These are phyloP conservation scores for Trypanosomatidae sp. DNA, from an alignment of 208 protist genomes.

Conservation along the genomic window DNA sequence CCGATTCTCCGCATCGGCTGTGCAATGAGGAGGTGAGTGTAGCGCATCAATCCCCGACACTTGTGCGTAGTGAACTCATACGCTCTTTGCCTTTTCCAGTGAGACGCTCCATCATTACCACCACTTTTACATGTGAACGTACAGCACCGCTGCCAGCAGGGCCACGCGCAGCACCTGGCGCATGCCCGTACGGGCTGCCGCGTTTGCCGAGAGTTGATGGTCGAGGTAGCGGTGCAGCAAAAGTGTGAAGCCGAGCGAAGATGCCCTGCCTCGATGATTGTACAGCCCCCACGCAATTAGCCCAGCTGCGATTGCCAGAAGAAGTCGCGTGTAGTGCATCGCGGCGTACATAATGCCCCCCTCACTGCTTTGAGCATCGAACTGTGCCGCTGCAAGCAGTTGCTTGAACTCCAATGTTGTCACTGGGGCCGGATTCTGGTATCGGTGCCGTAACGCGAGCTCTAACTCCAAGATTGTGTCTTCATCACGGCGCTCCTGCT, in stretches of 20 bases:
- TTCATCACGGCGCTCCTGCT: slow-evolving; percentile 62
- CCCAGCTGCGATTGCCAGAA: slow-evolving; percentile 1
- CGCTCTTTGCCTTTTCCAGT: too few relatives aligned
- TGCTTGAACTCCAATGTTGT: slow-evolving; percentile 10
- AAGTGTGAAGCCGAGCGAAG: slow-evolving; percentile 42
- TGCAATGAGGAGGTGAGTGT: neutral
- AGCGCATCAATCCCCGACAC: neutral
- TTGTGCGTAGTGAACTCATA: too few relatives aligned
- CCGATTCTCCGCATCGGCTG: neutral
- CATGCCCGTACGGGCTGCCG: slow-evolving; percentile 29
- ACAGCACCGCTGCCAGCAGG: slow-evolving; percentile 37
- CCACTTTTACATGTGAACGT: slow-evolving; percentile 13
- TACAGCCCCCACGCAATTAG: slow-evolving; percentile 32
- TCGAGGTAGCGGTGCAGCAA: slow-evolving; percentile 47
- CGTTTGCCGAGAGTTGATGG: slow-evolving; percentile 32
- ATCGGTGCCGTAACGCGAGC: slow-evolving; percentile 15
- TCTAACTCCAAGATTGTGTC: slow-evolving; percentile 26
- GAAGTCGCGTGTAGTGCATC: slow-evolving; percentile 14
- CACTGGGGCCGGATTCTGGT: slow-evolving; percentile 6
- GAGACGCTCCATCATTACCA: neutral
- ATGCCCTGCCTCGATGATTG: slow-evolving; percentile 18
- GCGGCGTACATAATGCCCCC: neutral
- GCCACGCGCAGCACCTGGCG: slow-evolving; percentile 30
- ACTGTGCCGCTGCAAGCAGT: slow-evolving; percentile 12
- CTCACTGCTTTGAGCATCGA: slow-evolving; percentile 9